These are phyloP conservation scores for Elsinoe necatrix DNA, from an alignment of 2,329 filamentous ascomycete species.

Conservation along the genomic window DNA sequence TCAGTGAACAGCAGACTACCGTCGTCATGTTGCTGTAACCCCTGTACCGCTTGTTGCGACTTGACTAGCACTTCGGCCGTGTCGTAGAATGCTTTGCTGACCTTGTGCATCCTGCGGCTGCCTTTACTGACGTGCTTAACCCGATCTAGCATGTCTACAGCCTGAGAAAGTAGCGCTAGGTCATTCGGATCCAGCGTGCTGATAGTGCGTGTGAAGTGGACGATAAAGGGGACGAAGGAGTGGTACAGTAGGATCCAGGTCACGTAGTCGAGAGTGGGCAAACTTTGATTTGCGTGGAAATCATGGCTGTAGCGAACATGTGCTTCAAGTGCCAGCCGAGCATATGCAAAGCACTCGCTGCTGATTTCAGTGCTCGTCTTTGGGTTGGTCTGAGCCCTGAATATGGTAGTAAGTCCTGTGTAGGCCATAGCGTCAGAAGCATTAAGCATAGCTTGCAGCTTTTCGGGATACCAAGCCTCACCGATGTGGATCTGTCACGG, in stretches of 20 bases:
- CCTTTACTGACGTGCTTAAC: conserved; percentile 17
- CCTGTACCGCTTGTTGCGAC: conserved; percentile 17
- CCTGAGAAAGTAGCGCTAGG: conserved; percentile 16
- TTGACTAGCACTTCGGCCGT: conserved; percentile 17
- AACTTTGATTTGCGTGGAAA: conserved; percentile 1
- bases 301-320: conserved; percentile 18
- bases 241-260: conserved; percentile 19
- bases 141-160: conserved; percentile 16
- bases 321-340: conserved; percentile 15
- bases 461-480: conserved; percentile 13
- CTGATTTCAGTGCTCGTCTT: conserved; percentile 18
- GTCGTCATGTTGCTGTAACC: conserved; percentile 18
- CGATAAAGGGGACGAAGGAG: conserved; percentile 18
- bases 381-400: conserved; percentile 18
- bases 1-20: conserved; percentile 16
- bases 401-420: conserved; percentile 18
- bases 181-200: conserved; percentile 17
- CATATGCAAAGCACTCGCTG: conserved; percentile 19
- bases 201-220: conserved; percentile 19
- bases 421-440: conserved; percentile 19
- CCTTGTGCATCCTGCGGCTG: conserved; percentile 16
- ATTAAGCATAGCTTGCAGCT: conserved; percentile 12
- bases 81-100: conserved; percentile 18
- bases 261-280: conserved; percentile 16
- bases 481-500: conserved; percentile 8